A percentile compares a stretch with the other conserved stretches of the same genome.
Evolutionary conservation across 805 yeast genomes (phyloP).

Genomic region (Kluyveromyces dobzhanskii): DNA sequence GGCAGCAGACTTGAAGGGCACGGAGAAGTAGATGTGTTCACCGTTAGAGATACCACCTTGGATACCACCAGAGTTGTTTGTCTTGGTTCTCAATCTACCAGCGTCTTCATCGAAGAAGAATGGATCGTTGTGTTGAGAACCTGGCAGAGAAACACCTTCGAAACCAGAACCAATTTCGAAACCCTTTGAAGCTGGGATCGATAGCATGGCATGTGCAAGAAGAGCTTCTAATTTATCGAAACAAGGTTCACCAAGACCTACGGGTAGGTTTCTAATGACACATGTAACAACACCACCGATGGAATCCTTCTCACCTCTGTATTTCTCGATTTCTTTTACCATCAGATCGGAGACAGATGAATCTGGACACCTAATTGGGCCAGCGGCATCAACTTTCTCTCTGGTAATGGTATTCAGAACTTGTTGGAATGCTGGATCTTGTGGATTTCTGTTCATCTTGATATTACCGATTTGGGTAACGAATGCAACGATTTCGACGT

Average conservation of each 20-base stretch:
- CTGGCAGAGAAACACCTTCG: conserved; percentile 80
- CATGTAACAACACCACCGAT: conserved; percentile 98
- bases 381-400: conserved; percentile 77
- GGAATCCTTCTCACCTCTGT: conserved; percentile 81
- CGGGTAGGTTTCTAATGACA: conserved; percentile 87
- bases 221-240: conserved; percentile 94
- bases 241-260: conserved; percentile 97
- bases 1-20: conserved; percentile 97
- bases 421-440: conserved; percentile 54
- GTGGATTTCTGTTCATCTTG: conserved; percentile 66
- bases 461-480: conserved; percentile 86
- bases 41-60: conserved; percentile 99
- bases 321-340: conserved; percentile 80
- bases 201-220: conserved; percentile 95
- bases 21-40: conserved; percentile 86
- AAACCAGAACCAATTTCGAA: conserved; percentile 97
- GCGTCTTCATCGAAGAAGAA: conserved; percentile 54
- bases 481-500: conserved; percentile 92
- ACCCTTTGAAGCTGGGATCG: conserved; percentile 96
- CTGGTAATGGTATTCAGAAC: conserved; percentile 72
- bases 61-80: conserved; percentile 93
- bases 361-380: conserved; percentile 94
- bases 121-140: conserved; percentile 90
- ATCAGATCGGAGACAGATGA: conserved; percentile 59
- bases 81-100: conserved; percentile 68